Evolutionary conservation across 2,329 filamentous ascomycete species (phyloP).

Genomic region (Parasarocladium wereldwijsianum): DNA sequence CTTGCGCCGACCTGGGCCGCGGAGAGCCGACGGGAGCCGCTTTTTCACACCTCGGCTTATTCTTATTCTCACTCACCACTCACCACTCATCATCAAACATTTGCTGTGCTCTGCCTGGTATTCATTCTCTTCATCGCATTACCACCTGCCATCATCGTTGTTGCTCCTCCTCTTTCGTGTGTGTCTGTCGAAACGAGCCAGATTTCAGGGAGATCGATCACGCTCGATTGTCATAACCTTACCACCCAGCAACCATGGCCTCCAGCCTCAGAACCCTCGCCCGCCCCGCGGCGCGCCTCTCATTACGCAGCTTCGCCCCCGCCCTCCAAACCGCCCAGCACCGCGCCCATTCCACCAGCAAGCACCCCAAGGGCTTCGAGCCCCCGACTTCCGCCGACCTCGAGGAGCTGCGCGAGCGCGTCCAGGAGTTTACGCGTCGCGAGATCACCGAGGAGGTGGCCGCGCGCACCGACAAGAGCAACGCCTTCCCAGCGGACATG

Average conservation of each 20-base stretch:
- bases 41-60: too few species aligned
- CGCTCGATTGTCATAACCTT: too few species aligned
- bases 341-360: slow-evolving; percentile 38
- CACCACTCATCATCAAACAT: background rate
- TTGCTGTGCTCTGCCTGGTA: too few species aligned
- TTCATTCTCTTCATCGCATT: too few species aligned
- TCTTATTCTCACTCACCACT: background rate
- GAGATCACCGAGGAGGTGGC: slow-evolving; percentile 80
- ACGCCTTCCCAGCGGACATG: slow-evolving; percentile 81
- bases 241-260: slow-evolving; percentile 7
- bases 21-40: slow-evolving; percentile 7
- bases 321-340: slow-evolving; percentile 23
- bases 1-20: slow-evolving; percentile 10
- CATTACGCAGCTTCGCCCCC: slow-evolving; percentile 9
- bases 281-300: slow-evolving; percentile 10
- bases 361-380: slow-evolving; percentile 47
- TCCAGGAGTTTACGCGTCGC: slow-evolving; percentile 78
- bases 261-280: slow-evolving; percentile 11
- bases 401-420: slow-evolving; percentile 64
- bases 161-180: background rate
- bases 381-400: slow-evolving; percentile 60
- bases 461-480: slow-evolving; percentile 65
- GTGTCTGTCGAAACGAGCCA: too few species aligned
- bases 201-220: too few species aligned
- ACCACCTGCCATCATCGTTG: too few species aligned